Conservation (phyloP, 306 rosid species). For the Fragaria iinumae region DNA sequence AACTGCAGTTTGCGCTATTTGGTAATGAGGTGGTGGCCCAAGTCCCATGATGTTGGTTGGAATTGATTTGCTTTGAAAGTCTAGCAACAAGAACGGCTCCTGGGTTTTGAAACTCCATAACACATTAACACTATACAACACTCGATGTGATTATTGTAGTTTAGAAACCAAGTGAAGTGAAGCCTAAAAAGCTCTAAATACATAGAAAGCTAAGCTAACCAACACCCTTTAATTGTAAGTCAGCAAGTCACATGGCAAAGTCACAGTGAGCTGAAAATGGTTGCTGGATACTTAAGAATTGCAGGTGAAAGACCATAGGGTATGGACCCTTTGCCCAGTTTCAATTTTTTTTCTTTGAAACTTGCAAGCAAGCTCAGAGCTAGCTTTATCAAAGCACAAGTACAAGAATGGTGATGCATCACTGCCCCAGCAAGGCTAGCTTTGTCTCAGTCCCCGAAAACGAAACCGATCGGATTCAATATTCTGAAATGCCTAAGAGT, state of each 20-base stretch:
- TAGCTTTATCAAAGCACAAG: background rate
- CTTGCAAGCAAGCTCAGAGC: background rate
- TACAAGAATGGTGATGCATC: background rate
- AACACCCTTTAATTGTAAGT: slow-evolving; percentile 9
- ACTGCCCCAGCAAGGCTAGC: slow-evolving; percentile 7
- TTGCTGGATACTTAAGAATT: background rate
- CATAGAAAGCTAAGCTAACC: background rate
- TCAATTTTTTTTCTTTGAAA: background rate
- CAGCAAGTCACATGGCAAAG: slow-evolving; percentile 3
- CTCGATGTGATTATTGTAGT: background rate
- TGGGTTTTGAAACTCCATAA: background rate
- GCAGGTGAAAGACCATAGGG: slow-evolving; percentile 10
- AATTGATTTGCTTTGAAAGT: background rate
- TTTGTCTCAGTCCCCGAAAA: background rate
- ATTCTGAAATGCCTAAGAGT: background rate
- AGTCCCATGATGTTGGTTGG: background rate
- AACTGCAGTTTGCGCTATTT: background rate
- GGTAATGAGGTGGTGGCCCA: background rate
- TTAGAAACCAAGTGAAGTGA: slow-evolving; percentile 8
- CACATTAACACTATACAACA: background rate
- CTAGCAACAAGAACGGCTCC: background rate
- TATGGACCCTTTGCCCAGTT: background rate
- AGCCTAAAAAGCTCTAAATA: slow-evolving; percentile 3
- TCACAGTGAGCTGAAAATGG: background rate
- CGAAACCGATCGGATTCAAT: background rate